Percentiles rank a stretch among this genome's conserved stretches.
Conservation (phyloP, 805 yeast species). For the Citeromyces matritensis region DNA sequence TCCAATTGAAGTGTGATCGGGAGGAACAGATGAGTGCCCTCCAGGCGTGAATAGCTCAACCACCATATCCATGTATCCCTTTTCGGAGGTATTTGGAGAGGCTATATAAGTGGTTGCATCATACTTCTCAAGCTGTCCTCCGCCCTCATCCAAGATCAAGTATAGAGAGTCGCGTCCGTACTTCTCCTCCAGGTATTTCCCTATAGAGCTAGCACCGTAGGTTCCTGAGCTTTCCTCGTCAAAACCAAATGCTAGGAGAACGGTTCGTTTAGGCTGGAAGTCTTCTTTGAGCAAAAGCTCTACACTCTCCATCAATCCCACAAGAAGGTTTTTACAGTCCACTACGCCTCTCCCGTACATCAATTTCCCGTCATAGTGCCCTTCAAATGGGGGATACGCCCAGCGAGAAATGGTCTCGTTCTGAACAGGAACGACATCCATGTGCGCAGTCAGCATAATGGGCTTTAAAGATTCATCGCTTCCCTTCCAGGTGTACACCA, state of each 20-base stretch:
- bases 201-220: slow-evolving; percentile 41
- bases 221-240: slow-evolving; percentile 64
- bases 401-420: slow-evolving; percentile 36
- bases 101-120: slow-evolving; percentile 11
- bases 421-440: slow-evolving; percentile 71
- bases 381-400: slow-evolving; percentile 52
- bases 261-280: slow-evolving; percentile 45
- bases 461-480: slow-evolving; percentile 38
- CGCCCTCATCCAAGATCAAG: slow-evolving; percentile 61
- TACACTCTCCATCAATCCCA: slow-evolving; percentile 48
- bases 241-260: slow-evolving; percentile 52
- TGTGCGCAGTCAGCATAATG: slow-evolving; percentile 53
- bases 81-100: slow-evolving; percentile 43
- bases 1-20: slow-evolving; percentile 66
- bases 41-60: slow-evolving; percentile 47
- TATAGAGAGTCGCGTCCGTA: slow-evolving; percentile 46
- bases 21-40: slow-evolving; percentile 75
- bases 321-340: slow-evolving; percentile 57
- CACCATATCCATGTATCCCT: slow-evolving; percentile 29
- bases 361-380: slow-evolving; percentile 43
- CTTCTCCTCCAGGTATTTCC: slow-evolving; percentile 25
- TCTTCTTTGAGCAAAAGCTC: slow-evolving; percentile 36
- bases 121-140: slow-evolving; percentile 16
- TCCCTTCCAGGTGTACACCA: slow-evolving; percentile 52
- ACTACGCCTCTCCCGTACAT: slow-evolving; percentile 64